These are phyloP conservation scores for Rosa multiflora DNA, from an alignment of 306 rosid genomes.

Conservation along the genomic window DNA sequence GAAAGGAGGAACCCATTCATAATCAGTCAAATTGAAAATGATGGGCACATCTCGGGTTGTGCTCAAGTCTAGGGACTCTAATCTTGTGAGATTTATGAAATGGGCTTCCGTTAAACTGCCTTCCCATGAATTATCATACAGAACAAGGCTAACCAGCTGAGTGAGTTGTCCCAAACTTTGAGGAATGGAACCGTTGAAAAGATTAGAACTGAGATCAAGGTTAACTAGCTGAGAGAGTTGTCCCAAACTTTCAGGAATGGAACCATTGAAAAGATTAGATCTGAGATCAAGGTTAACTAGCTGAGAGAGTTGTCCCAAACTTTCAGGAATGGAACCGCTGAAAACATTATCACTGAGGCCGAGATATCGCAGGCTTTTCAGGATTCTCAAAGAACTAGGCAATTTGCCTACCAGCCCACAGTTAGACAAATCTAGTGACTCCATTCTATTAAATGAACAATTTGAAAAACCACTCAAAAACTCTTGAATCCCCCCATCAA, in stretches of 20 bases:
- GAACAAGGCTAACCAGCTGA: not conserved
- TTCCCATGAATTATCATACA: not conserved
- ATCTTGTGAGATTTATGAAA: constrained; percentile 7
- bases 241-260: constrained; percentile 22
- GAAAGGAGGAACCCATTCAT: constrained; percentile 23
- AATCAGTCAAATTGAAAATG: not conserved
- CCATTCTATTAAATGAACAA: not conserved
- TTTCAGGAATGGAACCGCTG: constrained; percentile 27
- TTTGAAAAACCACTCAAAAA: not conserved
- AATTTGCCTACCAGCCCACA: not conserved
- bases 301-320: constrained; percentile 25
- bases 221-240: constrained; percentile 7
- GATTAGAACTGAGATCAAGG: not conserved
- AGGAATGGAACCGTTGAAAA: constrained; percentile 18
- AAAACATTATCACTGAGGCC: not conserved
- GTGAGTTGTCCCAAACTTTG: constrained; percentile 30
- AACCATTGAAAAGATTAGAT: constrained; percentile 12
- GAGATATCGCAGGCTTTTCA: not conserved
- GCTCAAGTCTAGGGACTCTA: no score
- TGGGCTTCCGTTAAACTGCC: constrained; percentile 19
- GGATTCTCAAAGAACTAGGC: constrained; percentile 14
- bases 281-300: not conserved
- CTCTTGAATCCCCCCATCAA: constrained; percentile 13
- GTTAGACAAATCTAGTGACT: not conserved
- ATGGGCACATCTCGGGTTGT: not conserved